Evolutionary conservation across 129 eudicot species (phyloP), one percentile per base, ranked within the genome.

Genomic region (Gnaphalium uliginosum): DNA sequence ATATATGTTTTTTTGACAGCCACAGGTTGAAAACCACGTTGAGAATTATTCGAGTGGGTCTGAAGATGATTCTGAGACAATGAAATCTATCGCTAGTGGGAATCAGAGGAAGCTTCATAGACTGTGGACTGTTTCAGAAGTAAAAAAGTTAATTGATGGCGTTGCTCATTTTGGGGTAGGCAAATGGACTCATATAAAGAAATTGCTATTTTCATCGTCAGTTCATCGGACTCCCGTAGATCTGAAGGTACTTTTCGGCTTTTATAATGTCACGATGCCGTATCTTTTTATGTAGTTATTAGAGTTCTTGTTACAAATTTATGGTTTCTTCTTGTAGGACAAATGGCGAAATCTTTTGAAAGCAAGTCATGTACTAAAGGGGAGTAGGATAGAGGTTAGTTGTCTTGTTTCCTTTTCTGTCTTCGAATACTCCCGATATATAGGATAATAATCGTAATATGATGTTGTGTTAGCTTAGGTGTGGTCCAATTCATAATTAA

Each of bases 301-400:
- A 60, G 9, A 76, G 17, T 68, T 29, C 43, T 39, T 22, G 21
- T 23, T 14, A 39, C 35, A 37, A 51, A 61, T 39, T 11, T 11
- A 50, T 66, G 4, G 69, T 68, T 21, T 32, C 69, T 54, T 13
- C 21, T 67, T 79, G 54, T 85, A 93, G 98, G 98, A 93, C 83
- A 93, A 93, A 79, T 93, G 98, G 98, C 85, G 98, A 59, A 93
- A 93, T 85, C 98, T 93, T 79, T 70, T 93, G 33, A 90, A 89
- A 84, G 92, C 98, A 60, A 90, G 92, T 60, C 76, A 85, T 66
- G 78, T 81, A 41, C 81, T 78, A 66, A 86, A 80, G 51, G 88
- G 79, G 61, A 78, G 86, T 60, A 82, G 81, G 70, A 69, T 76
- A 70, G 82, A 84, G 94, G 97, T 88, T 24, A 24, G 80, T 72